These are phyloP conservation scores for Colletotrichum orchidophilum DNA, from an alignment of 2,329 filamentous ascomycete genomes.

Conservation along the genomic window DNA sequence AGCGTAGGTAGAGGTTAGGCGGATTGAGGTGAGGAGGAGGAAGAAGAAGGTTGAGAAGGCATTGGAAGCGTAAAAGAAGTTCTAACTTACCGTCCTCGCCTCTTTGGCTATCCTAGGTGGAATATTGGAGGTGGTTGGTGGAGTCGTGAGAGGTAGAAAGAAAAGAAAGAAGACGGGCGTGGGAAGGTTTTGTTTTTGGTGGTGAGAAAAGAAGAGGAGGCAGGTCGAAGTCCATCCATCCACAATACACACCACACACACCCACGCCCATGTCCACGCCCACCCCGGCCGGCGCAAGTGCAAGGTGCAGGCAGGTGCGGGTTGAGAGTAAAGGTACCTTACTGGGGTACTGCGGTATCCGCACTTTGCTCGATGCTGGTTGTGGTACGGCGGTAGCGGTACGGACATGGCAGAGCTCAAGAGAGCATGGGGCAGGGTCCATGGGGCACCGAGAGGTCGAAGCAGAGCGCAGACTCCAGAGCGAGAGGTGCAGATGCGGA, in stretches of 20 bases:
- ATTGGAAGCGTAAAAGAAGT: constrained; percentile 32
- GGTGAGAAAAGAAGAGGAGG: constrained; percentile 37
- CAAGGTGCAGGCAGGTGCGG: constrained; percentile 20
- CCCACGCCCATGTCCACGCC: background rate
- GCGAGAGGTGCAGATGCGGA: background rate
- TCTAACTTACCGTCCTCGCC: constrained; percentile 35
- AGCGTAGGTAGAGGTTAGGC: background rate
- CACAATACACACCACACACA: constrained; percentile 11
- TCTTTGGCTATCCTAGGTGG: constrained; percentile 32
- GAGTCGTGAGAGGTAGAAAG: constrained; percentile 46
- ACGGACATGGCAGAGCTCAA: constrained; percentile 10
- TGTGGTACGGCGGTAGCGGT: constrained; percentile 18
- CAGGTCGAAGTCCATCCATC: constrained; percentile 32
- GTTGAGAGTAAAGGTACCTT: background rate
- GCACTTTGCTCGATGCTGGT: constrained; percentile 12
- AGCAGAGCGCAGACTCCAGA: background rate
- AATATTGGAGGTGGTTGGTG: constrained; percentile 45
- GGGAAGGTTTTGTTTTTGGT: constrained; percentile 37
- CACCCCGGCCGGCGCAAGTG: constrained; percentile 26
- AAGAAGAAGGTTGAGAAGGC: constrained; percentile 21
- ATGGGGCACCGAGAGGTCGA: constrained; percentile 12
- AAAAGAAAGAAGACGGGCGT: constrained; percentile 36
- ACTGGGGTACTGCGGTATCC: constrained; percentile 31
- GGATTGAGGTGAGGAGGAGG: constrained; percentile 12
- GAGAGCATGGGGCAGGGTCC: constrained; percentile 10